Evolutionary conservation across 768 basidiomycete genomes (phyloP).

Genomic region (Naganishia randhawae): DNA sequence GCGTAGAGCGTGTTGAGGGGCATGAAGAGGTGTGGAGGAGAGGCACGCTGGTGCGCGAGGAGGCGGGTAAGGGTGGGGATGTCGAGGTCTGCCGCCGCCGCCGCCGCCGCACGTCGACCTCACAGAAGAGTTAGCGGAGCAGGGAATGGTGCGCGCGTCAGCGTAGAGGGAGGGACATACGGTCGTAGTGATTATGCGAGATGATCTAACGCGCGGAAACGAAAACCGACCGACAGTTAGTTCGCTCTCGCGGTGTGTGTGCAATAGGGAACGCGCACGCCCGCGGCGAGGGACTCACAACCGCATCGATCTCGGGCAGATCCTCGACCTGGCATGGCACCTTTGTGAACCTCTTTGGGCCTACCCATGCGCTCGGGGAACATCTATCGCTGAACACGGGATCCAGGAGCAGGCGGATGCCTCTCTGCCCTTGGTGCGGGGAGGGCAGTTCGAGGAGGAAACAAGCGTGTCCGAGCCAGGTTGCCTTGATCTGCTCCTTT

Average conservation of each 20-base stretch:
- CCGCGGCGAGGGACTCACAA: no score
- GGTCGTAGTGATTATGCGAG: slow-evolving; percentile 55
- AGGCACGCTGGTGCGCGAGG: slow-evolving; percentile 52
- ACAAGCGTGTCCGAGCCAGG: slow-evolving; percentile 46
- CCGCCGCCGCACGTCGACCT: no score
- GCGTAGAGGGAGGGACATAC: not conserved
- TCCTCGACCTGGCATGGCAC: slow-evolving; percentile 58
- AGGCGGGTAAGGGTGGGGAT: slow-evolving; percentile 34
- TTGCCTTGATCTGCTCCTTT: slow-evolving; percentile 30
- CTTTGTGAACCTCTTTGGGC: slow-evolving; percentile 34
- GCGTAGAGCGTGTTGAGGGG: slow-evolving; percentile 58
- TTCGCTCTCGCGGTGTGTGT: no score
- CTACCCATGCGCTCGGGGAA: slow-evolving; percentile 39
- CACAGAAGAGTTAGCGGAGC: not conserved
- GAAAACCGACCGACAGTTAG: no score
- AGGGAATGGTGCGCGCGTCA: no score
- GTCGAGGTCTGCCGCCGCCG: slow-evolving; percentile 33
- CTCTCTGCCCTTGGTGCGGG: slow-evolving; percentile 29
- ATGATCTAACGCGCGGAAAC: no score
- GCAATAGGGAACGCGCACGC: no score
- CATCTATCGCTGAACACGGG: slow-evolving; percentile 49
- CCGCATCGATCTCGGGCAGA: slow-evolving; percentile 62
- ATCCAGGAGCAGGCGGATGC: slow-evolving; percentile 49
- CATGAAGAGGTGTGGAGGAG: slow-evolving; percentile 61
- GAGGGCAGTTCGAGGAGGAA: slow-evolving; percentile 51